Percentiles rank a stretch among this genome's conserved stretches.
Evolutionary conservation across 202 grass and related monocot genomes (phyloP).

Genomic region (Digitaria exilis): DNA sequence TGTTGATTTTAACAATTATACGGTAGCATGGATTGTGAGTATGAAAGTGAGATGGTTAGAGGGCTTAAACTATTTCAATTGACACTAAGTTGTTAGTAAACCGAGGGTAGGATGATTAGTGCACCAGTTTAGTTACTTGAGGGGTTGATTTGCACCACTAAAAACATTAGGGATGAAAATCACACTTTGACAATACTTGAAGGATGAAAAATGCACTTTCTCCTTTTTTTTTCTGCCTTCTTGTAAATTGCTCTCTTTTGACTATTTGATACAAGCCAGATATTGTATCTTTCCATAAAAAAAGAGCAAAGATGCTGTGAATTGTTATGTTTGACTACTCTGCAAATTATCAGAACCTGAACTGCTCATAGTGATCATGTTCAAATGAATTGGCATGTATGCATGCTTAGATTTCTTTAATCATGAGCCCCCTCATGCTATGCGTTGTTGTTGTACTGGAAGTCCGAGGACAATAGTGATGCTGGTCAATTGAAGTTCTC

Average conservation of each 20-base stretch:
- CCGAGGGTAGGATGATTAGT: too few species aligned
- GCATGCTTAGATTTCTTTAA: not conserved
- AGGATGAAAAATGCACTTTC: too few species aligned
- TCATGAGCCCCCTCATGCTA: not conserved
- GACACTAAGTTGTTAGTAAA: too few species aligned
- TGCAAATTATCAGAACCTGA: not conserved
- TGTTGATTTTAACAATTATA: too few species aligned
- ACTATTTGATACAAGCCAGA: not conserved
- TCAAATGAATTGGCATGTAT: not conserved
- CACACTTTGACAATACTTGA: too few species aligned
- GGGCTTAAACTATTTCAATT: too few species aligned
- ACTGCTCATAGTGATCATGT: not conserved
- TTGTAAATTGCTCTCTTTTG: not conserved
- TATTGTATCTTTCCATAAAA: not conserved
- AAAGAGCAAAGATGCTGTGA: not conserved
- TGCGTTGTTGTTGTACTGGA: not conserved
- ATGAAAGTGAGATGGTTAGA: too few species aligned
- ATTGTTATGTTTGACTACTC: not conserved
- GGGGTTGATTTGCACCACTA: too few species aligned
- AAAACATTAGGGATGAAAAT: too few species aligned
- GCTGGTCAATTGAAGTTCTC: not conserved
- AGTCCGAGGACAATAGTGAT: not conserved
- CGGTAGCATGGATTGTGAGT: too few species aligned
- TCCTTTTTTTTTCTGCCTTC: not conserved
- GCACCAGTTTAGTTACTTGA: too few species aligned